Evolutionary conservation across 2,329 filamentous ascomycete genomes (phyloP).

Genomic region (Penicillium digitatum): DNA sequence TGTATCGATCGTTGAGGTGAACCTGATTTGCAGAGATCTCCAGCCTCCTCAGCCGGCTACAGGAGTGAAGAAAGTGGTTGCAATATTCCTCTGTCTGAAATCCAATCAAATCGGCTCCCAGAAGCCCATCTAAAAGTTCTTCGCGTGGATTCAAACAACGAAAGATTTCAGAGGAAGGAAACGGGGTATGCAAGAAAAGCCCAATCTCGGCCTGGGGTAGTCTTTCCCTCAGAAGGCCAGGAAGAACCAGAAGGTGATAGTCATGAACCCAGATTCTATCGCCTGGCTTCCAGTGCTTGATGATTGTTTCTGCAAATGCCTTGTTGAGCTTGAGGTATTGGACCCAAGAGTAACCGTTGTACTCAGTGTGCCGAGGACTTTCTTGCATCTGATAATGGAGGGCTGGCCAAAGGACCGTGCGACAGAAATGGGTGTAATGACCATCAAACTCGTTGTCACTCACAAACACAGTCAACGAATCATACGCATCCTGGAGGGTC

Average conservation of each 20-base stretch:
- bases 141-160: constrained; percentile 79
- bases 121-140: constrained; percentile 81
- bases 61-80: constrained; percentile 89
- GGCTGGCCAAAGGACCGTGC: constrained; percentile 92
- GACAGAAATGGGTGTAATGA: constrained; percentile 93
- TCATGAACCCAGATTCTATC: constrained; percentile 94
- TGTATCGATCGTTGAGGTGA: constrained; percentile 81
- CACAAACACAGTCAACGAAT: constrained; percentile 78
- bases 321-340: constrained; percentile 90
- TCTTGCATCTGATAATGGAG: constrained; percentile 98
- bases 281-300: constrained; percentile 84
- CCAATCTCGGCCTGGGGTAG: constrained; percentile 84
- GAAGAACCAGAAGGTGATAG: constrained; percentile 86
- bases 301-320: constrained; percentile 81
- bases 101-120: constrained; percentile 84
- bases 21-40: constrained; percentile 82
- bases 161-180: constrained; percentile 93
- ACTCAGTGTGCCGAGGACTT: constrained; percentile 94
- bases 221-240: constrained; percentile 78
- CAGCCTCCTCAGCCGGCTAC: constrained; percentile 77
- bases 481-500: constrained; percentile 70
- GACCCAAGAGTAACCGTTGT: constrained; percentile 92
- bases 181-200: constrained; percentile 90
- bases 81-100: constrained; percentile 93
- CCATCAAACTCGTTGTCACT: constrained; percentile 89